Evolutionary conservation across 306 rosid species (phyloP).

Genomic region (Cucurbita pepo): DNA sequence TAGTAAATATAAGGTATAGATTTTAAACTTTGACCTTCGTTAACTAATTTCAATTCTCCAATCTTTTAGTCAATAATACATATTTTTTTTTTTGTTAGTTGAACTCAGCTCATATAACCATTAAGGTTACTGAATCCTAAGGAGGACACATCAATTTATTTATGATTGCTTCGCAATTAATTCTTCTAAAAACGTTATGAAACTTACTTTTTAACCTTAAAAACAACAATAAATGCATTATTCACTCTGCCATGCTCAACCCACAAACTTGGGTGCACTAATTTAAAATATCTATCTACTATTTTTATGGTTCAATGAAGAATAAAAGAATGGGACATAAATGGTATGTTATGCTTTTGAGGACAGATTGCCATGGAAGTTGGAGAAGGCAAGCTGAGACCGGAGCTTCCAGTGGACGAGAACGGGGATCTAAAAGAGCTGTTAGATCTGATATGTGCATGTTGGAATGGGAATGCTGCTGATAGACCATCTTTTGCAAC

Average conservation of each 20-base stretch:
- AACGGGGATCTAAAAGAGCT: slow-evolving; percentile 28
- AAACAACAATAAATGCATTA: too few species aligned
- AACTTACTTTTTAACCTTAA: too few species aligned
- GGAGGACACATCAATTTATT: not conserved
- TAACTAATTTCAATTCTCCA: too few species aligned
- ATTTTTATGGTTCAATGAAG: not conserved
- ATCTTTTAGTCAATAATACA: too few species aligned
- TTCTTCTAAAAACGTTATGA: not conserved
- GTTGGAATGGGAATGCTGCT: slow-evolving; percentile 42
- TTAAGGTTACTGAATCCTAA: too few species aligned
- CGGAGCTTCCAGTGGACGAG: slow-evolving; percentile 27
- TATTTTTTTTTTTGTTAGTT: too few species aligned
- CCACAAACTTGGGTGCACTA: too few species aligned
- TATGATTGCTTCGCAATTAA: not conserved
- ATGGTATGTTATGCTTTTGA: not conserved
- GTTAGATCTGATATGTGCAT: slow-evolving; percentile 22
- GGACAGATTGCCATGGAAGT: slow-evolving; percentile 69
- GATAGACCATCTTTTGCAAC: slow-evolving; percentile 43
- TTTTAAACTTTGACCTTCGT: too few species aligned
- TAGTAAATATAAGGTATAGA: too few species aligned
- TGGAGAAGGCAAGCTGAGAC: slow-evolving; percentile 47
- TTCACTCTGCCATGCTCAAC: too few species aligned
- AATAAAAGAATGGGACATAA: not conserved
- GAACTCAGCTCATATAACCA: too few species aligned
- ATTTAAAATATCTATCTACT: too few species aligned